Conservation (phyloP, 495 filamentous ascomycete genomes). For the Hypoxylon crocopeplum region DNA sequence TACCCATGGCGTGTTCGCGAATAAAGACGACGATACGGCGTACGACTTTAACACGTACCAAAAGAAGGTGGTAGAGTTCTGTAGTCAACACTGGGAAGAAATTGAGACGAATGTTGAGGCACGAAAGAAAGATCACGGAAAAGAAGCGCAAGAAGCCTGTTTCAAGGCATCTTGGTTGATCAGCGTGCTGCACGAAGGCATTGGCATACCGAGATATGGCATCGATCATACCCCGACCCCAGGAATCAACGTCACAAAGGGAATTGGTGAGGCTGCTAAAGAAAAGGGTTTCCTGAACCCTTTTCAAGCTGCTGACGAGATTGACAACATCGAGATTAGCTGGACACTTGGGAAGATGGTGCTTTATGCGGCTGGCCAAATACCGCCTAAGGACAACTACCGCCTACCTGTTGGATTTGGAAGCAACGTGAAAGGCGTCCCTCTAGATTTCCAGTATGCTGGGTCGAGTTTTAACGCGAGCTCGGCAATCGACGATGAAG, state of each 20-base stretch:
- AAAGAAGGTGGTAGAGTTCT: conserved; percentile 81
- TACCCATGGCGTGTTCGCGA: conserved; percentile 91
- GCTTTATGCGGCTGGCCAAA: conserved; percentile 91
- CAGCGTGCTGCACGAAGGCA: conserved; percentile 93
- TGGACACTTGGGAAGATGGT: conserved; percentile 99
- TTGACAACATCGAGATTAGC: conserved; percentile 91
- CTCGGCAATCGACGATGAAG: conserved; percentile 59
- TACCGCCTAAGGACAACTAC: conserved; percentile 66
- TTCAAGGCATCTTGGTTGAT: conserved; percentile 99
- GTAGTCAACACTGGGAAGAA: conserved; percentile 77
- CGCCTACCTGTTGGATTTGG: conserved; percentile 87
- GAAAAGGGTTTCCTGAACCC: conserved; percentile 83
- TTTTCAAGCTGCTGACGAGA: conserved; percentile 94
- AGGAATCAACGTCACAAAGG: conserved; percentile 77
- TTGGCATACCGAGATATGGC: conserved; percentile 90
- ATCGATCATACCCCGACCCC: conserved; percentile 62
- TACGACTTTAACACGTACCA: conserved; percentile 96
- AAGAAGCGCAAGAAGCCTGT: conserved; percentile 84
- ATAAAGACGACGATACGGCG: conserved; percentile 73
- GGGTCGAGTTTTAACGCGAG: conserved; percentile 64
- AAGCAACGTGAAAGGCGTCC: conserved; percentile 70
- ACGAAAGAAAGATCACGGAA: conserved; percentile 71
- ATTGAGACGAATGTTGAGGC: conserved; percentile 69
- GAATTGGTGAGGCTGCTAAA: conserved; percentile 70
- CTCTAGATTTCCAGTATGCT: conserved; percentile 83